Percentiles rank a stretch among this genome's conserved stretches.
Conservation (phyloP, 164 flowering plant species). For the Tetracentron sinense region DNA sequence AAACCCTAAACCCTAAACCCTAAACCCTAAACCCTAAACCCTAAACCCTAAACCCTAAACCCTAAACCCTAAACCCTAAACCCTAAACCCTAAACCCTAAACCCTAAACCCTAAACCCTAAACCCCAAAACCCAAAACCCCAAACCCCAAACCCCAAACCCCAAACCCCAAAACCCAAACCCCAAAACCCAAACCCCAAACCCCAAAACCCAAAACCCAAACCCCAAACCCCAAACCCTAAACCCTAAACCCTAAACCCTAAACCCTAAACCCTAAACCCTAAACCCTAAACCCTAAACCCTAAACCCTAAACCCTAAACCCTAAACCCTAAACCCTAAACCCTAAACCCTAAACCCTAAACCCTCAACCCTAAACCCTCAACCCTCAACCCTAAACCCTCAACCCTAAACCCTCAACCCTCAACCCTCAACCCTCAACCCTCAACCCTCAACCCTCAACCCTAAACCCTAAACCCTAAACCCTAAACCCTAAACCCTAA, state of each 20-base stretch:
- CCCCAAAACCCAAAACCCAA: no score
- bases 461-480: slow-evolving; percentile 1
- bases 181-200: no score
- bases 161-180: no score
- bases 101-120: background rate
- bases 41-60: slow-evolving; percentile 2
- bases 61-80: slow-evolving; percentile 1
- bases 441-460: no score
- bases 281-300: slow-evolving; percentile 2
- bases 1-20: slow-evolving; percentile 7
- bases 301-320: slow-evolving; percentile 2
- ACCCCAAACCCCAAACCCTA: no score
- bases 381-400: no score
- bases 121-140: no score
- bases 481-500: slow-evolving; percentile 2
- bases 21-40: slow-evolving; percentile 2
- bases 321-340: slow-evolving; percentile 2
- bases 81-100: slow-evolving; percentile 2
- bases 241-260: slow-evolving; percentile 2
- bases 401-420: no score
- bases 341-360: slow-evolving; percentile 2
- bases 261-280: slow-evolving; percentile 2
- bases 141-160: no score
- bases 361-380: no score
- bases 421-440: no score